Evolutionary conservation across 108 stramenopile species (phyloP).

Genomic region (Nitzschia sp.): DNA sequence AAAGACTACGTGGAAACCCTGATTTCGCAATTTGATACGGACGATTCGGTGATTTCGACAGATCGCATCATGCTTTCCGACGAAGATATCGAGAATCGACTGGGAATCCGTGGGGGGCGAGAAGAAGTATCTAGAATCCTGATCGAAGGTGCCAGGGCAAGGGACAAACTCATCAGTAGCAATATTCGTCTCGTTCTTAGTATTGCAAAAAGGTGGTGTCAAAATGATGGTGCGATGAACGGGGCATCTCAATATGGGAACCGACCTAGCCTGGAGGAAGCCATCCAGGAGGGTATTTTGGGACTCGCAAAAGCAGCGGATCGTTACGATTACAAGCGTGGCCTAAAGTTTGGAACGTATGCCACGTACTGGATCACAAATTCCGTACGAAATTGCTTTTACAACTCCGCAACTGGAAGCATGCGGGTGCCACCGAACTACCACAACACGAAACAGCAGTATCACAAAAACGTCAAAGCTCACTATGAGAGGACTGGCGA

Average conservation of each 20-base stretch:
- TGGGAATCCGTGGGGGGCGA: conserved; percentile 58
- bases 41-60: conserved; percentile 1
- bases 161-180: conserved; percentile 29
- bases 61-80: conserved; percentile 47
- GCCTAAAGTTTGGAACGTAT: conserved; percentile 79
- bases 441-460: conserved; percentile 56
- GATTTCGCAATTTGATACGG: background rate
- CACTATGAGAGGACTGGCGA: conserved; percentile 30
- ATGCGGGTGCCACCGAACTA: conserved; percentile 60
- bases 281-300: conserved; percentile 83
- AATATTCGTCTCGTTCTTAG: conserved; percentile 74
- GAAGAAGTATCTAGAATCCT: conserved; percentile 47
- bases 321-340: conserved; percentile 69
- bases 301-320: conserved; percentile 82
- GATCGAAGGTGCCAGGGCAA: conserved; percentile 63
- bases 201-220: conserved; percentile 69
- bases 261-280: conserved; percentile 75
- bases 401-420: conserved; percentile 58
- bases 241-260: conserved; percentile 9
- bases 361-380: conserved; percentile 85
- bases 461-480: conserved; percentile 55
- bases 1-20: background rate
- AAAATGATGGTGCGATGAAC: conserved; percentile 16
- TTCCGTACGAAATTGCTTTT: conserved; percentile 66
- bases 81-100: conserved; percentile 39